Evolutionary conservation across 208 protist genomes (phyloP).

Genomic region (Leishmania tarentolae): DNA sequence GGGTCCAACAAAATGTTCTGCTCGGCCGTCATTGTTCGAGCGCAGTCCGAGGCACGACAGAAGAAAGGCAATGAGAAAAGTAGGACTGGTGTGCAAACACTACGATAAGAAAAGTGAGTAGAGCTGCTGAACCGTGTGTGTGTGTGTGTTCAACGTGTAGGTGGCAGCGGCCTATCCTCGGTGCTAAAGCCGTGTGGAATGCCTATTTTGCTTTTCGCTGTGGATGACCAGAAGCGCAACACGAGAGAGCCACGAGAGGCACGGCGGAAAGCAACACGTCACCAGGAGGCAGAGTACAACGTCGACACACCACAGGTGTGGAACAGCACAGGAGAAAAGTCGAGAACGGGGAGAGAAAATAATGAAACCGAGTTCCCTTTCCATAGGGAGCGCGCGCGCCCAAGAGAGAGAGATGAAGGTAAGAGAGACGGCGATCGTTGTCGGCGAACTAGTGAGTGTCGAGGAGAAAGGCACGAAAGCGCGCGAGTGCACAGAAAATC

Average conservation of each 20-base stretch:
- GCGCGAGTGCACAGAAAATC: neutral
- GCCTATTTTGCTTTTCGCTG: neutral
- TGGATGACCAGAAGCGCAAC: neutral
- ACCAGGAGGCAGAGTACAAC: neutral
- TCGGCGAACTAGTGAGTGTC: neutral
- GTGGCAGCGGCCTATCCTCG: neutral
- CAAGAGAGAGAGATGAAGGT: too few species aligned
- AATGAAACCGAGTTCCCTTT: neutral
- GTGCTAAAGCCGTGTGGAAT: neutral
- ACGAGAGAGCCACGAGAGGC: neutral
- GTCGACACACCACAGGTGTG: neutral
- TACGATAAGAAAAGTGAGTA: neutral
- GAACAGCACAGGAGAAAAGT: neutral
- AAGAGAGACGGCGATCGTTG: neutral
- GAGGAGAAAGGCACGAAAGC: neutral
- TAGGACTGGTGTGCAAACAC: neutral
- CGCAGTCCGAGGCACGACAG: neutral
- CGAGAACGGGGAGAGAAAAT: neutral
- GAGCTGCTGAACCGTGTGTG: neutral
- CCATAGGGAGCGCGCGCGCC: neutral
- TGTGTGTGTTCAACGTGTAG: neutral
- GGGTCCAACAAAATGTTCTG: conserved; percentile 93
- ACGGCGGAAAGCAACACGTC: neutral
- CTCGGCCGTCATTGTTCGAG: conserved; percentile 39
- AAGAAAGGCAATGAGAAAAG: neutral